Evolutionary conservation across 139 green algal species (phyloP), one percentile per base, ranked within the genome.

Genomic region (Picochlorum sp.): DNA sequence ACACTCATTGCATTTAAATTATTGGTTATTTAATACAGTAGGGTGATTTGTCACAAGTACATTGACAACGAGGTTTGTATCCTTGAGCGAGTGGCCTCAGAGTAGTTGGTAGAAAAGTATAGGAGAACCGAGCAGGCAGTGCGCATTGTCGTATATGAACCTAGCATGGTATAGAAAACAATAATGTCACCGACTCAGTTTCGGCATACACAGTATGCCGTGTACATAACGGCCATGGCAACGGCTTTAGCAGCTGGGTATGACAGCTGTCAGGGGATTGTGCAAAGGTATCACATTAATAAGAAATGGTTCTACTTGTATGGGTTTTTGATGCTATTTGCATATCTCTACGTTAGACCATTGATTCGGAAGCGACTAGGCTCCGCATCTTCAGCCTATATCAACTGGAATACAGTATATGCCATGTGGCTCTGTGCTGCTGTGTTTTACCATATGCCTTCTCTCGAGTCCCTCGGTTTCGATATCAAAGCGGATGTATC

Each of bases 381-480:
- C 6, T 88, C 81, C 3, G 86, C 84, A 11, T 76, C 81, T 65
- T 69, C 81, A 24, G 85, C 74, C 18, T 85, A 88, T 73, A 83
- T 94, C 63, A 95, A 92, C 71, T 90, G 83, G 56, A 79, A 69
- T 44, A 70, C 82, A 9, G 30, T 88, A 11, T 95, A 95, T 76
- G 86, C 92, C 15, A 66, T 63, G 5, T 95, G 88, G 88, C 81
- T 95, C n/a, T 78, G 74, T 62, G 71, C 71, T 26, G 88, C 88
- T 0, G 74, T 92, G 6, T 89, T 91, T 66, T 87, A 88, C 67
- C 88, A 95, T 79, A 71, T 93, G 65, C 88, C 88, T 28, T 81
- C 68, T 44, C 75, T 95, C 9, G 66, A 82, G 23, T 57, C 73
- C 0, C 66, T 95, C 61, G 88, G 88, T 23, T 50, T 95, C 4